Base-by-base conservation (phyloP, 805 yeast genomes). In the Cyberlindnera xylosilytica region DNA sequence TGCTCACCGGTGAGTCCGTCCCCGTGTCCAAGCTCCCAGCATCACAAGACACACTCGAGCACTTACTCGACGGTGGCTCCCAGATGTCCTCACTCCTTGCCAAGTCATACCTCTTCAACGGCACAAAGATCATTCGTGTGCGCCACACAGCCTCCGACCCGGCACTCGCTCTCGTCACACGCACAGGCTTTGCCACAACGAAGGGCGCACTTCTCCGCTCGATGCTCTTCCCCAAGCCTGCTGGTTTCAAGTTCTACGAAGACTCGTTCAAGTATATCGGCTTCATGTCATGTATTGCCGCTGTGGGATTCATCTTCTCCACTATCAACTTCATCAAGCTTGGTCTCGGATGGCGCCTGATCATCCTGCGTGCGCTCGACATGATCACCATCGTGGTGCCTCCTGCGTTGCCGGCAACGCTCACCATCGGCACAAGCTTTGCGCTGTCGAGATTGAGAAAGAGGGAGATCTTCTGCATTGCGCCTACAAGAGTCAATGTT, bases 1-100 rank as follows among this genome's bases (percentile, higher is more conserved):
- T 93, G 96, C 72, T 93, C 17, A 93, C 99, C 0, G 99, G 99
- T 30, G 99, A 93, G 62, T 88, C 97, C 39, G 97, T 93, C 1
- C 99, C 99, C 0, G 96, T 93, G 3, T 78, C 97, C 0, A 93
- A 93, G 61, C 48, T 70, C 10, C 74, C 86, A 2, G 87, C 93
- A 2, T 65, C 73, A 1, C 72, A 74, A 13, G 89, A 81, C 8
- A 71, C 81, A 0, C 74, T 88, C 30, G 64, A 64, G n/a, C 68
- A 69, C 17, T 61, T 87, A 37, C 68, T 78, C 3, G 70, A 70
- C n/a, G 66, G 66, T 19, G 69, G 68, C 38, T 66, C 81, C 2
- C 76, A 75, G 48, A 77, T 85, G 12, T 73, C 87, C 8, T 73
- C 82, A 12, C 64, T 69, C n/a, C 68, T 90, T 40, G 78, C 95